Evolutionary conservation across 768 basidiomycete genomes (phyloP).

Genomic region (Galerina marginata): DNA sequence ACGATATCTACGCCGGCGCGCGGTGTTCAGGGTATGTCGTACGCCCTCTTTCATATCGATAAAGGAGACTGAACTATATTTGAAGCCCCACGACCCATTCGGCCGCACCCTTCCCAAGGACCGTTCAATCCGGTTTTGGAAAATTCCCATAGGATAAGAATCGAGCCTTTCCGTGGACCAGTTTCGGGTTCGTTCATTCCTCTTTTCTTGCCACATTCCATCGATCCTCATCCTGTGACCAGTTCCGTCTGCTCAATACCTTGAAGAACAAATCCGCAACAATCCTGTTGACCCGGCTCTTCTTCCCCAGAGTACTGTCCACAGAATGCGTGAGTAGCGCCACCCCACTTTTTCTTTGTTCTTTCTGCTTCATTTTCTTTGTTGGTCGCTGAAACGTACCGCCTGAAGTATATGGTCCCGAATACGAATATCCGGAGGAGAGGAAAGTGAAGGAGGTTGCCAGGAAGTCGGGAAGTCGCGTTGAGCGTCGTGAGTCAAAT

Average conservation of each 20-base stretch:
- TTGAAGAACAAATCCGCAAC: conserved; percentile 27
- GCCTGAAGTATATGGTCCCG: conserved; percentile 6
- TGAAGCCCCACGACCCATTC: conserved; percentile 32
- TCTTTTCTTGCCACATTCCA: conserved; percentile 12
- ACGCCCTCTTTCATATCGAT: conserved; percentile 11
- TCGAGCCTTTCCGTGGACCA: conserved; percentile 24
- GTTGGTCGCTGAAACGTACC: neutral
- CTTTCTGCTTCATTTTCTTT: neutral
- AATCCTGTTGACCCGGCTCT: neutral
- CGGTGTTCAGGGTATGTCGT: conserved; percentile 28
- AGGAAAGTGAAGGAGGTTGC: conserved; percentile 10
- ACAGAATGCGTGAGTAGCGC: conserved; percentile 16
- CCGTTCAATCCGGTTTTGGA: conserved; percentile 28
- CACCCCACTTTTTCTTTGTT: neutral
- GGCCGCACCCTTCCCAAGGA: conserved; percentile 35
- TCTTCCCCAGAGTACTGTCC: neutral
- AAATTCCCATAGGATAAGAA: conserved; percentile 20
- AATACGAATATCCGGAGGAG: conserved; percentile 18
- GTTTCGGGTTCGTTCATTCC: conserved; percentile 26
- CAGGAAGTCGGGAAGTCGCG: conserved; percentile 2
- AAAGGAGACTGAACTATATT: conserved; percentile 10
- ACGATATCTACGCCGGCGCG: conserved; percentile 25
- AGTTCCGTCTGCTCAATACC: conserved; percentile 32
- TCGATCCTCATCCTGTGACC: conserved; percentile 4
- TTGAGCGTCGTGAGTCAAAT: conserved; percentile 19